Conservation (phyloP, 163 green algal species). For the Scenedesmus sp. region DNA sequence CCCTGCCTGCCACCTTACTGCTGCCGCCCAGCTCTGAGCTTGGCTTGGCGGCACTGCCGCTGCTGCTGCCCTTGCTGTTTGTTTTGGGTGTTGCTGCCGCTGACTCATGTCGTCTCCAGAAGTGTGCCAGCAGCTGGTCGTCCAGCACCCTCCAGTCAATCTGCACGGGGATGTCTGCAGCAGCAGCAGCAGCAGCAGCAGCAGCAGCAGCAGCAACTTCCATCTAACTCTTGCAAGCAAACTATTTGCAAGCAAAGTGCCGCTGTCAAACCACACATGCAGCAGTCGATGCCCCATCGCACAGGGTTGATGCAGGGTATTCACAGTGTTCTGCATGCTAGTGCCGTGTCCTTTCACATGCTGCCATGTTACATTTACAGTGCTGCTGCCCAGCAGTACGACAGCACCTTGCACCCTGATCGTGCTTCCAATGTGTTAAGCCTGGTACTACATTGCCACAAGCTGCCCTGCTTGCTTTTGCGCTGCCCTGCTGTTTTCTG, state of each 20-base stretch:
- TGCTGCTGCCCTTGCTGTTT: background rate
- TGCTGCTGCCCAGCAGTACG: too few species aligned
- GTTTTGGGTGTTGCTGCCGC: background rate
- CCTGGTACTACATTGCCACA: background rate
- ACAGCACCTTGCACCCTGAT: background rate
- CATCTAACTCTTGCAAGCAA: too few species aligned
- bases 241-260: too few species aligned
- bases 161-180: conserved; percentile 50
- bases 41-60: background rate
- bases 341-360: too few species aligned
- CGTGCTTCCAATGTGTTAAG: too few species aligned
- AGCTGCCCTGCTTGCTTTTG: too few species aligned
- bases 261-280: too few species aligned
- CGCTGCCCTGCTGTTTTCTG: too few species aligned
- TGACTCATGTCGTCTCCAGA: conserved; percentile 54
- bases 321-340: background rate
- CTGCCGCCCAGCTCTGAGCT: background rate
- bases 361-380: background rate
- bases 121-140: conserved; percentile 58
- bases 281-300: too few species aligned
- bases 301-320: too few species aligned
- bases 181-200: background rate
- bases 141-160: conserved; percentile 67
- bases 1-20: background rate
- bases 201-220: background rate